phyloP scores from a whole-genome alignment of 176 grass and related monocot species.

The Rhipidocladum racemiflorum region DNA sequence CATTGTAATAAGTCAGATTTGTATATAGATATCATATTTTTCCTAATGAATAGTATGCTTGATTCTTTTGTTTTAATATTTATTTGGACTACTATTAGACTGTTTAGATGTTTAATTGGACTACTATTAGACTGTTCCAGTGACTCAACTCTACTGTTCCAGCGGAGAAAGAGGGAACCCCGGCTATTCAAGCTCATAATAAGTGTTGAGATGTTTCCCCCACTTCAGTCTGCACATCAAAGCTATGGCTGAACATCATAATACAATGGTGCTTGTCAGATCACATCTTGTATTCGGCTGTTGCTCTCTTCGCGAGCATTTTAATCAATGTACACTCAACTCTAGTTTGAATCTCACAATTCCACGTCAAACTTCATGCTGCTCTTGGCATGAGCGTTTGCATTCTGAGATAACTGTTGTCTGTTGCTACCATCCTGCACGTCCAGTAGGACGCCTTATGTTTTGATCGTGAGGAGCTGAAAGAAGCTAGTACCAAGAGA shows the following conservation, averaged over 20 bases:
- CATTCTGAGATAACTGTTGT: background rate
- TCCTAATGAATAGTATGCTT: background rate
- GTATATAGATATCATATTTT: background rate
- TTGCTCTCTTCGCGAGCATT: background rate
- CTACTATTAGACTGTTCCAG: background rate
- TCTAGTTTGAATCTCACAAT: background rate
- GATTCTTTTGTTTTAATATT: background rate
- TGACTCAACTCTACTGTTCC: conserved; percentile 71
- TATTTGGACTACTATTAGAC: background rate
- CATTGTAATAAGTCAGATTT: background rate
- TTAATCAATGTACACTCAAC: background rate
- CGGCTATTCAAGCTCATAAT: conserved; percentile 38
- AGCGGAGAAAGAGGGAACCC: conserved; percentile 66
- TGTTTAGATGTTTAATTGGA: background rate
- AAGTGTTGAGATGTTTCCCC: too few relatives aligned
- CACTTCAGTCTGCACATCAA: background rate
- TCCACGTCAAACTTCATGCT: background rate
- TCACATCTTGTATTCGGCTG: background rate
- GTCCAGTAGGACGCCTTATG: background rate
- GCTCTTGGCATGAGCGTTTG: background rate
- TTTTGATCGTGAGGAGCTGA: background rate
- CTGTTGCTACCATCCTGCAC: background rate
- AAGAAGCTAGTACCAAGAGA: background rate
- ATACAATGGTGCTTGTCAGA: background rate
- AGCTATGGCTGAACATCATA: background rate